Percentiles rank a stretch among this genome's conserved stretches.
Conservation (phyloP, 805 yeast species). For the Spathaspora passalidarum region DNA sequence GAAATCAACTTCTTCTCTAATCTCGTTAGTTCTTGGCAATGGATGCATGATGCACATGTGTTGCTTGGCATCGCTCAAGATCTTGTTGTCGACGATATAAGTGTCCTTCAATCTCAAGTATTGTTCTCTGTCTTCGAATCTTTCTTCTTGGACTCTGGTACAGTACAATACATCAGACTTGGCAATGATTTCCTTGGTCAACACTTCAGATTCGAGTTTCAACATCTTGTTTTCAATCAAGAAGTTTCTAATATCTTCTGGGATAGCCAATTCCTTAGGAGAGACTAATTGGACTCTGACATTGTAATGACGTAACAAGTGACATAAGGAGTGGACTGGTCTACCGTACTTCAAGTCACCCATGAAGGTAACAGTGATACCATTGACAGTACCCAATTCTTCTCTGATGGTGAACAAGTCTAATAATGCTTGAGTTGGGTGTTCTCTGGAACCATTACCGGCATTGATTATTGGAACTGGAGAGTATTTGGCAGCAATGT, state of each 20-base stretch:
- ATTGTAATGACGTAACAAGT: slow-evolving; percentile 85
- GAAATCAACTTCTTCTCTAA: slow-evolving; percentile 96
- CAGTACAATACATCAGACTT: slow-evolving; percentile 94
- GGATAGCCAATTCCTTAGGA: slow-evolving; percentile 85
- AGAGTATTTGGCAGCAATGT: slow-evolving; percentile 91
- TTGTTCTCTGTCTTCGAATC: slow-evolving; percentile 73
- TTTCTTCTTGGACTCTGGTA: slow-evolving; percentile 96
- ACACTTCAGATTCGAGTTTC: slow-evolving; percentile 66
- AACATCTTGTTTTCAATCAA: slow-evolving; percentile 67
- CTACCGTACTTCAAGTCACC: slow-evolving; percentile 98
- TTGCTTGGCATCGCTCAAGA: slow-evolving; percentile 88
- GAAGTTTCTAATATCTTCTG: slow-evolving; percentile 67
- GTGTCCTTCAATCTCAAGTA: slow-evolving; percentile 88
- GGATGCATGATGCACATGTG: slow-evolving; percentile 99
- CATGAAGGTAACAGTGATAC: slow-evolving; percentile 96
- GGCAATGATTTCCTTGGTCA: slow-evolving; percentile 82
- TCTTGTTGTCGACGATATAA: slow-evolving; percentile 88
- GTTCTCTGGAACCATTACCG: slow-evolving; percentile 97
- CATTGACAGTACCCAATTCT: slow-evolving; percentile 97
- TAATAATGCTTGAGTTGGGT: slow-evolving; percentile 97
- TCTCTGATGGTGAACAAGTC: slow-evolving; percentile 98
- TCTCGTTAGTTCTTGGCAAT: slow-evolving; percentile 94
- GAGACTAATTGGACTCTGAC: slow-evolving; percentile 90
- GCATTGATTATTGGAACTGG: slow-evolving; percentile 97
- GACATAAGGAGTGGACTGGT: slow-evolving; percentile 95